phyloP scores from a whole-genome alignment of 768 basidiomycete genomes.

The Naganishia onofrii region DNA sequence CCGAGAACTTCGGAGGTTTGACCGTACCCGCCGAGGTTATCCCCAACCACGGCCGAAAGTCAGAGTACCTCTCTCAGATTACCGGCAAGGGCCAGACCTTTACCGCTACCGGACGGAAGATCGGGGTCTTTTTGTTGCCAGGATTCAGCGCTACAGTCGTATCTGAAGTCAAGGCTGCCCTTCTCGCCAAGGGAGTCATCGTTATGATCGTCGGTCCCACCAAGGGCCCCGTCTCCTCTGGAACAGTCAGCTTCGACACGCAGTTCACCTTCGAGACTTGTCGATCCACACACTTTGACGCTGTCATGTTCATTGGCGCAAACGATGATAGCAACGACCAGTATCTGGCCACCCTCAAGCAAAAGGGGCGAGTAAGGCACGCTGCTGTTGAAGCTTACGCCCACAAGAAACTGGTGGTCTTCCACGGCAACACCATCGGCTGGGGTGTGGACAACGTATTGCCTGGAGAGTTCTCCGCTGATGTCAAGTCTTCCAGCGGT shows the following conservation, averaged over 20 bases:
- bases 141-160: conserved; percentile 68
- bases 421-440: conserved; percentile 59
- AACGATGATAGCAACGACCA: conserved; percentile 47
- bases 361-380: conserved; percentile 71
- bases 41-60: conserved; percentile 62
- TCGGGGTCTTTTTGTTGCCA: conserved; percentile 73
- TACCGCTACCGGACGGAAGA: conserved; percentile 58
- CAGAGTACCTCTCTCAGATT: conserved; percentile 62
- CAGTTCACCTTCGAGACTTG: conserved; percentile 67
- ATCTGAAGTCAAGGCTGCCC: conserved; percentile 59
- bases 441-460: conserved; percentile 53
- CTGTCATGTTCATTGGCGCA: conserved; percentile 73
- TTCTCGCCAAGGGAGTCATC: conserved; percentile 61
- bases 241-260: conserved; percentile 54
- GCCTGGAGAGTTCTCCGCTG: conserved; percentile 49
- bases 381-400: conserved; percentile 82
- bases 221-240: conserved; percentile 59
- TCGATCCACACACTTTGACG: conserved; percentile 80
- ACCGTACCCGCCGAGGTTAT: conserved; percentile 60
- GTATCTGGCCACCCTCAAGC: conserved; percentile 61
- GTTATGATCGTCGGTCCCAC: conserved; percentile 62
- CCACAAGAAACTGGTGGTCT: conserved; percentile 79
- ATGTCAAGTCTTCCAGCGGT: conserved; percentile 38
- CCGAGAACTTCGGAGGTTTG: conserved; percentile 63
- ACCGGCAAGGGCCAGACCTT: conserved; percentile 45